phyloP scores from a whole-genome alignment of 1,139 yeast genomes.

The Dujonia santamariae region DNA sequence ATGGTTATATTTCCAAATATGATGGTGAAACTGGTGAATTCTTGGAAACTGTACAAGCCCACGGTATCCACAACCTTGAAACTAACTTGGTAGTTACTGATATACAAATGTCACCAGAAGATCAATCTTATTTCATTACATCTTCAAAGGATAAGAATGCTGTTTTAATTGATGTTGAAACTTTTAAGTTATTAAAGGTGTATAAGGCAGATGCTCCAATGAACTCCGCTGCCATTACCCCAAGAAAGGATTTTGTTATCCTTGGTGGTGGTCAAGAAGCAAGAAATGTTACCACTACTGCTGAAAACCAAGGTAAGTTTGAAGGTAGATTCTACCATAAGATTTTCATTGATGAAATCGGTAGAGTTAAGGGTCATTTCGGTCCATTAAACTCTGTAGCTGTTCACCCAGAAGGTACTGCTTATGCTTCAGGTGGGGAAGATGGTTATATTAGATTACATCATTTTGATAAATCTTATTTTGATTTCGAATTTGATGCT shows the following conservation, averaged over 20 bases:
- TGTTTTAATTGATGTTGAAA: constrained; percentile 74
- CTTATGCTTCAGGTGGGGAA: constrained; percentile 96
- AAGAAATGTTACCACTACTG: constrained; percentile 93
- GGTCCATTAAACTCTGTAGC: constrained; percentile 97
- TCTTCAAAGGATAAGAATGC: constrained; percentile 92
- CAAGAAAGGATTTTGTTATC: constrained; percentile 85
- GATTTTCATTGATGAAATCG: constrained; percentile 91
- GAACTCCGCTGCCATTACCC: constrained; percentile 94
- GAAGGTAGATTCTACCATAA: constrained; percentile 97
- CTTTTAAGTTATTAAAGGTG: constrained; percentile 68
- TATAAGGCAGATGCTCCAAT: constrained; percentile 90
- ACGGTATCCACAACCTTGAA: constrained; percentile 61
- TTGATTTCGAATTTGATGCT: constrained; percentile 88
- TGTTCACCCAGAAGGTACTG: constrained; percentile 90
- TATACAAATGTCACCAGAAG: constrained; percentile 80
- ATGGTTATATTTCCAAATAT: constrained; percentile 80
- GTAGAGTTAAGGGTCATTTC: constrained; percentile 97
- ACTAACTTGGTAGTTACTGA: constrained; percentile 62
- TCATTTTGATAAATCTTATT: constrained; percentile 87
- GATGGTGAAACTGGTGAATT: constrained; percentile 75
- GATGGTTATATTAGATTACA: constrained; percentile 97
- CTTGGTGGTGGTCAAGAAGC: constrained; percentile 99
- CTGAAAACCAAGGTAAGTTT: constrained; percentile 92
- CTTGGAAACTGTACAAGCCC: constrained; percentile 57
- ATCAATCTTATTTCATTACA: constrained; percentile 85